phyloP scores from a whole-genome alignment of 1,139 yeast genomes.

The Barnettozyma hawaiiensis region DNA sequence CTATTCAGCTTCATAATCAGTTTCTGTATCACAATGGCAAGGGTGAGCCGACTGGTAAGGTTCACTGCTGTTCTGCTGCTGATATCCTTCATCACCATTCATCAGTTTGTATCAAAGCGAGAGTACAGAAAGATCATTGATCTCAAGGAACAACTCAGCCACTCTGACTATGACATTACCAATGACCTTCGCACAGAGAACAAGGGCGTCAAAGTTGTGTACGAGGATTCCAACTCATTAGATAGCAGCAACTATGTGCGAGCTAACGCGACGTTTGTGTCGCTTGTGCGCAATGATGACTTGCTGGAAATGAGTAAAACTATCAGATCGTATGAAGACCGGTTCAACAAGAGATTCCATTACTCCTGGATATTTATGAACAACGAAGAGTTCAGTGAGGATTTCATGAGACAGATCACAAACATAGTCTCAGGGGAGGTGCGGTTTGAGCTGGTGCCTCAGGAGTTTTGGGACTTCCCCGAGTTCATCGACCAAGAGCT shows the following conservation, averaged over 20 bases:
- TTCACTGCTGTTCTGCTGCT: conserved; percentile 15
- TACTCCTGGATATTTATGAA: conserved; percentile 82
- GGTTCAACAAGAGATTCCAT: conserved; percentile 60
- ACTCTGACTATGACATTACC: conserved; percentile 16
- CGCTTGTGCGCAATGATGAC: conserved; percentile 60
- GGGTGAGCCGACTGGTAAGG: conserved; percentile 13
- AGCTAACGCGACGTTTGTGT: conserved; percentile 55
- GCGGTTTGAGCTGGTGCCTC: conserved; percentile 54
- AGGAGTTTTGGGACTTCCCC: conserved; percentile 70
- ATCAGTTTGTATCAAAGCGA: conserved; percentile 18
- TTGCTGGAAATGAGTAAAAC: conserved; percentile 43
- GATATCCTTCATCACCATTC: conserved; percentile 17
- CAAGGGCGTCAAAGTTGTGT: conserved; percentile 8
- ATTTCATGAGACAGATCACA: conserved; percentile 45
- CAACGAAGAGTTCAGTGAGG: conserved; percentile 54
- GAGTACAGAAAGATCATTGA: conserved; percentile 16
- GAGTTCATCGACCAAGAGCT: conserved; percentile 56
- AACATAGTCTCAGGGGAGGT: conserved; percentile 55
- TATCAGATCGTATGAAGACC: conserved; percentile 57
- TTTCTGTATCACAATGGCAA: conserved; percentile 11
- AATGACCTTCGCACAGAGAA: conserved; percentile 9
- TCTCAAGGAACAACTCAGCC: conserved; percentile 15
- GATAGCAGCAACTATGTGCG: conserved; percentile 15
- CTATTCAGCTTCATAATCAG: too few species aligned
- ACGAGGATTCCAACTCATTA: conserved; percentile 2